Conservation (phyloP, 2,329 filamentous ascomycete genomes). For the Aspergillus floridensis region DNA sequence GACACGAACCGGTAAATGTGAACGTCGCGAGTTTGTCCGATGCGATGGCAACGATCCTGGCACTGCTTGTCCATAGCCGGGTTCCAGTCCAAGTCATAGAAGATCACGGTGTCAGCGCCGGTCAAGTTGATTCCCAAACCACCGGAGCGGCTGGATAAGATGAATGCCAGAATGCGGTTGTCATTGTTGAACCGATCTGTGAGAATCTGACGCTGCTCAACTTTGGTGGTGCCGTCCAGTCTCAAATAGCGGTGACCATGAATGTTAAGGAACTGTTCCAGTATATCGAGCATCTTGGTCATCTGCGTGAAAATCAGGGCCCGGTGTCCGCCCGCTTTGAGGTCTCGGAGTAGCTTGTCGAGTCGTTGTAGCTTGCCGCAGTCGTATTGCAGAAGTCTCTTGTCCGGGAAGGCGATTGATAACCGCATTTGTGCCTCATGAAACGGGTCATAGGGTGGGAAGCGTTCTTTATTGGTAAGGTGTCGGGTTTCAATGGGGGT, state of each 20-base stretch:
- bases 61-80: conserved; percentile 99
- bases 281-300: conserved; percentile 96
- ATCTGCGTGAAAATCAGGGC: conserved; percentile 99
- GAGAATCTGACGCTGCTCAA: conserved; percentile 91
- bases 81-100: conserved; percentile 99
- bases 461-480: conserved; percentile 47
- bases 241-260: conserved; percentile 96
- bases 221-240: conserved; percentile 92
- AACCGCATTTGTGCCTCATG: conserved; percentile 90
- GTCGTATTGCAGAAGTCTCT: conserved; percentile 92
- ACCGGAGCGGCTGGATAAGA: conserved; percentile 89
- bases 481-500: conserved; percentile 59
- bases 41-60: conserved; percentile 94
- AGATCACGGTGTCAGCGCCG: conserved; percentile 95
- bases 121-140: conserved; percentile 95
- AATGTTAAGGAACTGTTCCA: conserved; percentile 97
- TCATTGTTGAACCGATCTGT: conserved; percentile 98
- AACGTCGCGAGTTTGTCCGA: conserved; percentile 94
- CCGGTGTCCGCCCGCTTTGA: conserved; percentile 87
- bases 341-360: conserved; percentile 76
- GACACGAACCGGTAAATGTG: conserved; percentile 95
- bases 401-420: conserved; percentile 95
- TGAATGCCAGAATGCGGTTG: conserved; percentile 87
- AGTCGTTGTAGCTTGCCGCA: conserved; percentile 93
- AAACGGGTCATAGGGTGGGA: conserved; percentile 71